Base-by-base conservation (phyloP, 169 alveolate species). In the Plasmodium yoelii region DNA sequence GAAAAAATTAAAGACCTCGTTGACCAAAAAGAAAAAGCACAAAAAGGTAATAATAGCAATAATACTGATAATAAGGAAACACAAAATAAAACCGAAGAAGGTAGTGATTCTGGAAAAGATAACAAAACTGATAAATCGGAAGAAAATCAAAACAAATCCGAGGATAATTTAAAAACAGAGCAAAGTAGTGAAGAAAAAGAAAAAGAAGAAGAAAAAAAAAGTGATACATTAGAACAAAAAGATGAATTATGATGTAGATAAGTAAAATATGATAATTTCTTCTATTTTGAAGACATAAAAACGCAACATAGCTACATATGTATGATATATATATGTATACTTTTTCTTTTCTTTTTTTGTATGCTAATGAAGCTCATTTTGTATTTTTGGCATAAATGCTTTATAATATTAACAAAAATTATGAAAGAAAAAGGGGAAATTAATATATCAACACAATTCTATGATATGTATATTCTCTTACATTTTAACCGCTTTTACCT, bases 1-100 rank as follows among this genome's bases (percentile, higher is more conserved):
- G 80, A 86, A 22, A 70, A 86, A 70, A 39, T 70, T 7, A 86
- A 86, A 71, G 60, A 86, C 19, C 87, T 87, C 15, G 34, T 56
- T 18, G 73, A 67, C 8, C 67, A 67, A 7, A 65, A 86, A 59
- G 80, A 65, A 12, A 71, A 46, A 60, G 73, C 55, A 65, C 59
- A 42, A 55, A 53, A 51, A 63, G 90, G 28, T 60, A 64, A 24
- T 26, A 67, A 84, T 18, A 67, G n/a, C 18, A 60, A 53, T 59
- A 70, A 84, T 44, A 71, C 64, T 67, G 34, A 57, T 10, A 70
- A 93, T 10, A 65, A 24, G 18, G 70, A 73, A 51, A 80, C 92
- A n/a, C 39, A 18, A 51, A 42, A 49, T 56, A 28, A 19, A 24
- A 55, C 26, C 3, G 68, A 63, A 3, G 80, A 69, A 68, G 19